Evolutionary conservation across 2,329 filamentous ascomycete species (phyloP).

Genomic region (Talaromyces verruculosus): DNA sequence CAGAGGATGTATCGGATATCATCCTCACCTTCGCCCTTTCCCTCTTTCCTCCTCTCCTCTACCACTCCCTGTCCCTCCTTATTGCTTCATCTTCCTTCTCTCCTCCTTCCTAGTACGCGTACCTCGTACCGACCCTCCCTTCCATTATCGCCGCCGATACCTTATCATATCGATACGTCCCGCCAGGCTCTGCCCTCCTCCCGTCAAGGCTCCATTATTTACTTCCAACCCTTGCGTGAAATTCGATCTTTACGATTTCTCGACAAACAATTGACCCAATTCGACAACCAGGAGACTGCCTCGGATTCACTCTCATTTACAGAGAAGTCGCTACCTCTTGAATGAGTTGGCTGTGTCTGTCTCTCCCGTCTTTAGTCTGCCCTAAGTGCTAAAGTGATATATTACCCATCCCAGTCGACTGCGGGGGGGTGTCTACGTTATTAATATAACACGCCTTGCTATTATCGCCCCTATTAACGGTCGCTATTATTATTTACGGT

Average conservation of each 20-base stretch:
- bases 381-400: constrained; percentile 1
- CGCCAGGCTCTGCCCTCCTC: constrained; percentile 1
- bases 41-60: constrained; percentile 3
- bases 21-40: constrained; percentile 18
- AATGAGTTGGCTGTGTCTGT: constrained; percentile 14
- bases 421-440: not conserved
- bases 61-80: not conserved
- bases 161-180: constrained; percentile 22
- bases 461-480: constrained; percentile 12
- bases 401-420: constrained; percentile 4
- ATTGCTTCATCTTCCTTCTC: not conserved
- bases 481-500: not conserved
- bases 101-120: not conserved
- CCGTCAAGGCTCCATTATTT: constrained; percentile 15
- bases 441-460: constrained; percentile 10
- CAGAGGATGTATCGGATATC: not conserved
- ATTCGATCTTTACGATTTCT: not conserved
- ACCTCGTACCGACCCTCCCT: not conserved
- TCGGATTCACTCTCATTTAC: not conserved
- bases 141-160: constrained; percentile 27
- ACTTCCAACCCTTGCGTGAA: constrained; percentile 17
- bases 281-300: not conserved
- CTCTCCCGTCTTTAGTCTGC: constrained; percentile 14
- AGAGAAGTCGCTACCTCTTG: constrained; percentile 17
- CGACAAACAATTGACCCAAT: not conserved